phyloP scores from a whole-genome alignment of 2,329 filamentous ascomycete species.

The Talaromyces piceae region DNA sequence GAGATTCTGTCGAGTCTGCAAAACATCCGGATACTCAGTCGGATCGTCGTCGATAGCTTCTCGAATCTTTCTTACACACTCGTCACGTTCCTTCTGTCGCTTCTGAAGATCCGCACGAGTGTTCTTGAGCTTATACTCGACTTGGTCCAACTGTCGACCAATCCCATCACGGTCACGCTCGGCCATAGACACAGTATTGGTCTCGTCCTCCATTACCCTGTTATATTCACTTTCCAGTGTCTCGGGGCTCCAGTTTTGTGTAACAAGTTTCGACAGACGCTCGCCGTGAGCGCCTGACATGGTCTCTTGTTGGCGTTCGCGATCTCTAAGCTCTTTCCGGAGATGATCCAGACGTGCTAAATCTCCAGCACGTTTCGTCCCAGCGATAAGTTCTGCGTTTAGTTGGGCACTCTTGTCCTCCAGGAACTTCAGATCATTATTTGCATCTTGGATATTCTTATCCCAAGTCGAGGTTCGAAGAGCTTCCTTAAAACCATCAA shows the following conservation, averaged over 20 bases:
- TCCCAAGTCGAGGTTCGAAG: slow-evolving; percentile 63
- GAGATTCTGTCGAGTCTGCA: slow-evolving; percentile 45
- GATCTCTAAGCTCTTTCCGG: slow-evolving; percentile 69
- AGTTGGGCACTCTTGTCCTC: slow-evolving; percentile 67
- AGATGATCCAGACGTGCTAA: slow-evolving; percentile 76
- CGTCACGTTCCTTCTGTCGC: slow-evolving; percentile 55
- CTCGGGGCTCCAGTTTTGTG: slow-evolving; percentile 59
- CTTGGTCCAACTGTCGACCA: slow-evolving; percentile 65
- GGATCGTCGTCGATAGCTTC: slow-evolving; percentile 49
- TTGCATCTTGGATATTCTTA: slow-evolving; percentile 58
- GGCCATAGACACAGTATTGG: slow-evolving; percentile 52
- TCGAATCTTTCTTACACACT: slow-evolving; percentile 56
- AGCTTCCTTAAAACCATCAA: slow-evolving; percentile 57
- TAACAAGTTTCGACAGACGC: slow-evolving; percentile 60
- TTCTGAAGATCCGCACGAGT: slow-evolving; percentile 57
- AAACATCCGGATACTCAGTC: slow-evolving; percentile 44
- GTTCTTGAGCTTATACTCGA: slow-evolving; percentile 65
- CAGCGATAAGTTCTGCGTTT: slow-evolving; percentile 73
- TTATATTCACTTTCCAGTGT: slow-evolving; percentile 68
- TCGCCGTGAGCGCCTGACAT: slow-evolving; percentile 67
- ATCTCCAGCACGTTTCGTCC: slow-evolving; percentile 71
- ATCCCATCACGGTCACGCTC: slow-evolving; percentile 64
- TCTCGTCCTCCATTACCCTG: slow-evolving; percentile 51
- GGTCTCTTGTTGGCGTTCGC: slow-evolving; percentile 67
- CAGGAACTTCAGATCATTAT: slow-evolving; percentile 57